These are phyloP conservation scores for Psilocybe sp. DNA, from an alignment of 768 basidiomycete genomes.

Conservation along the genomic window DNA sequence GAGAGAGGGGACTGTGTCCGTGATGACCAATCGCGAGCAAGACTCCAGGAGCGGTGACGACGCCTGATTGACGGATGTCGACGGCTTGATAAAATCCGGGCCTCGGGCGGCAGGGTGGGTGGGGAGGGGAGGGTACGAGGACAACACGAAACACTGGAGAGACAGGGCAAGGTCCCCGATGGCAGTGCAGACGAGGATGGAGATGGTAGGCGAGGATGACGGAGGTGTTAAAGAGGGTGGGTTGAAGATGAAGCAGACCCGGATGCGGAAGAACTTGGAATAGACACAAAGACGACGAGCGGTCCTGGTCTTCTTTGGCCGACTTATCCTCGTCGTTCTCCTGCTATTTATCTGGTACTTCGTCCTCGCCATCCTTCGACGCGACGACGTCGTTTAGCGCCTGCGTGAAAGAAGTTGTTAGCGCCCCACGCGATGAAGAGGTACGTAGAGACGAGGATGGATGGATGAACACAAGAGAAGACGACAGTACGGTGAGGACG, in stretches of 20 bases:
- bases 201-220: too few species aligned
- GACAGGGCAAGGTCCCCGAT: conserved; percentile 42
- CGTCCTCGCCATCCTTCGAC: neutral
- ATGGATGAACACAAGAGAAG: too few species aligned
- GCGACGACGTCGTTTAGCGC: conserved; percentile 3
- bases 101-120: conserved; percentile 93
- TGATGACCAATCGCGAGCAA: too few species aligned
- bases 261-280: conserved; percentile 12
- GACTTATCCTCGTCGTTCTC: neutral
- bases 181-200: conserved; percentile 20
- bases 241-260: conserved; percentile 18
- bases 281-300: conserved; percentile 11
- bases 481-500: too few species aligned
- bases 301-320: conserved; percentile 5
- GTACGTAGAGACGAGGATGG: too few species aligned
- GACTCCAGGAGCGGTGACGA: too few species aligned
- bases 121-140: conserved; percentile 89
- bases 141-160: conserved; percentile 85
- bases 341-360: neutral
- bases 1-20: too few species aligned
- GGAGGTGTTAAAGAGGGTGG: conserved; percentile 9
- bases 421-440: too few species aligned
- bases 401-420: too few species aligned
- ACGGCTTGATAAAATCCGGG: conserved; percentile 99
- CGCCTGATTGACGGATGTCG: too few species aligned